Percentiles rank a stretch among this genome's conserved stretches.
Conservation (phyloP, 2,329 filamentous ascomycete species). For the Fusarium euwallaceae region DNA sequence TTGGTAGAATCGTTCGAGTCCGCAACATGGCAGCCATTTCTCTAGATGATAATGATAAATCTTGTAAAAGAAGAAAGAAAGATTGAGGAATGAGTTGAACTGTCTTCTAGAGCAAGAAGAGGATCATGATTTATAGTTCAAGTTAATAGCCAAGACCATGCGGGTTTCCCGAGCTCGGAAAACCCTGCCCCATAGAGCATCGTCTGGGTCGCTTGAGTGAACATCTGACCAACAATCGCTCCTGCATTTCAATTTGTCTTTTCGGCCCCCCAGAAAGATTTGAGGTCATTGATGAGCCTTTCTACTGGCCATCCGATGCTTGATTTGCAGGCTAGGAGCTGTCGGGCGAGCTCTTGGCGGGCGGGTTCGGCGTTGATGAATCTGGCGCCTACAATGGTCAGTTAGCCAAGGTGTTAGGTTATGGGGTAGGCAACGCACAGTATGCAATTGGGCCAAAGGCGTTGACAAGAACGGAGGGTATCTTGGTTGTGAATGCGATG, state of each 20-base stretch:
- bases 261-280: conserved; percentile 43
- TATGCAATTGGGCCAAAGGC: conserved; percentile 63
- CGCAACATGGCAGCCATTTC: conserved; percentile 23
- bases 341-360: conserved; percentile 50
- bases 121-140: conserved; percentile 35
- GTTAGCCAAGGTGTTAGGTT: not conserved
- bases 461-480: conserved; percentile 59
- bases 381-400: conserved; percentile 44
- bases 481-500: conserved; percentile 59
- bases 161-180: conserved; percentile 46
- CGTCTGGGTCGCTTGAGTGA: not conserved
- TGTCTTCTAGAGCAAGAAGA: not conserved
- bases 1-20: conserved; percentile 8
- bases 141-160: not conserved
- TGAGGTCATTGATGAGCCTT: conserved; percentile 49
- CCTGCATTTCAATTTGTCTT: not conserved
- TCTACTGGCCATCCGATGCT: conserved; percentile 57
- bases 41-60: not conserved
- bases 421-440: conserved; percentile 50
- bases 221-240: not conserved
- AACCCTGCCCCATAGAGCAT: conserved; percentile 31
- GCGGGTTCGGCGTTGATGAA: conserved; percentile 46
- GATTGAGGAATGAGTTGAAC: not conserved
- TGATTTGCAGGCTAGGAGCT: conserved; percentile 51
- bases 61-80: accelerated